Evolutionary conservation across 495 filamentous ascomycete genomes (phyloP).

Genomic region (Penicillium taxi): DNA sequence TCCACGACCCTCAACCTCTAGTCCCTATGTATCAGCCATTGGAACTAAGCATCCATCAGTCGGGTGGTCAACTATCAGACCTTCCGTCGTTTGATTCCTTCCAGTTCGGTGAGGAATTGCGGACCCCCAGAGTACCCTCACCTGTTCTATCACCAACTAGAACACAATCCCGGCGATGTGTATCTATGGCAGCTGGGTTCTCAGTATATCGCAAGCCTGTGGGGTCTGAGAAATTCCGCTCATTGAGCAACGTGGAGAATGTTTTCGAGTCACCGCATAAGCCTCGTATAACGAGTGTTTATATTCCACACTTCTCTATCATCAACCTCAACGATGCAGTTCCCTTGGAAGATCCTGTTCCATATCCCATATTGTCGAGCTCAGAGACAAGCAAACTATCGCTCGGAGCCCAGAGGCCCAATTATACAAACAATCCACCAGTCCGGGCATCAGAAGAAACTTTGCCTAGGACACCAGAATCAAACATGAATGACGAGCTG

Average conservation of each 20-base stretch:
- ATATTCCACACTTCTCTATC: slow-evolving; percentile 39
- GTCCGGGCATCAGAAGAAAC: not conserved
- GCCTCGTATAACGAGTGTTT: slow-evolving; percentile 16
- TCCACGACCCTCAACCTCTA: not conserved
- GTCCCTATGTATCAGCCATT: not conserved
- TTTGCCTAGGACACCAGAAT: not conserved
- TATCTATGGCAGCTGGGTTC: slow-evolving; percentile 17
- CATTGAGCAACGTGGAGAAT: slow-evolving; percentile 22
- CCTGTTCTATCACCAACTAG: slow-evolving; percentile 21
- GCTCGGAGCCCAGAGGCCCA: slow-evolving; percentile 1
- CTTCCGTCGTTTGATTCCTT: slow-evolving; percentile 40
- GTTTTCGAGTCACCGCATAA: slow-evolving; percentile 17
- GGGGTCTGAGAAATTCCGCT: slow-evolving; percentile 27
- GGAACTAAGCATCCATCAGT: slow-evolving; percentile 63
- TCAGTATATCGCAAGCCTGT: slow-evolving; percentile 36
- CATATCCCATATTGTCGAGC: slow-evolving; percentile 10
- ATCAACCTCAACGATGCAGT: slow-evolving; percentile 7
- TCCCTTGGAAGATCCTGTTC: slow-evolving; percentile 5
- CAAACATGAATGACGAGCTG: not conserved
- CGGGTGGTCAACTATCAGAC: slow-evolving; percentile 56
- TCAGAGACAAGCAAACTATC: slow-evolving; percentile 11
- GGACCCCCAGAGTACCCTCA: slow-evolving; percentile 21
- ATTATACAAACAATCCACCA: not conserved
- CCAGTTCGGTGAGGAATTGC: slow-evolving; percentile 16
- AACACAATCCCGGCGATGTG: slow-evolving; percentile 17